These are phyloP conservation scores for Eucalyptus marginata DNA, from an alignment of 345 rosid species.

Conservation along the genomic window DNA sequence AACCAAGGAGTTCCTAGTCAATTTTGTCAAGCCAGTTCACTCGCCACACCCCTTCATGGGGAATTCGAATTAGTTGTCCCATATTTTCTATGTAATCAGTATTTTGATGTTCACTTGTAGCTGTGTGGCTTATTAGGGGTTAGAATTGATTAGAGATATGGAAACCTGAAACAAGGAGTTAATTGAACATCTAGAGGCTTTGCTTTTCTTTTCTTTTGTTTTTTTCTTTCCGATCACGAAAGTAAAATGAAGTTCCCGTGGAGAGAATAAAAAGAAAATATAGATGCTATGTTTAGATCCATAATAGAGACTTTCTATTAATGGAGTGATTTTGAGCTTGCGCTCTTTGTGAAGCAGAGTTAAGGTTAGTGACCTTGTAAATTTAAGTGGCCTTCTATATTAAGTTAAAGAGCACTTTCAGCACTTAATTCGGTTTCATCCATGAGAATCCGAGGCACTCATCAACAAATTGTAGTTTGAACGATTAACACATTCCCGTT, in stretches of 20 bases:
- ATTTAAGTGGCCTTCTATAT: neutral
- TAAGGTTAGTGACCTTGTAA: neutral
- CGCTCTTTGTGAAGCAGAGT: neutral
- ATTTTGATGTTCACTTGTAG: neutral
- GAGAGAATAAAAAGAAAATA: neutral
- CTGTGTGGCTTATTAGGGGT: neutral
- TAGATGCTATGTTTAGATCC: neutral
- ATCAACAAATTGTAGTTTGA: neutral
- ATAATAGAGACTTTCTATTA: neutral
- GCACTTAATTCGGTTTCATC: neutral
- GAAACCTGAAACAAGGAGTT: neutral
- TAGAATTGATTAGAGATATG: neutral
- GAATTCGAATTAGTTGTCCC: fast-evolving
- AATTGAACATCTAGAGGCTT: neutral
- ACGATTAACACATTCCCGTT: neutral
- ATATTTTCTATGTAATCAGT: neutral
- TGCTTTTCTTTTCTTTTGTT: too few species aligned
- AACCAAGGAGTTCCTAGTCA: neutral
- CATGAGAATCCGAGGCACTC: neutral
- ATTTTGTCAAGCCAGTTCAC: neutral
- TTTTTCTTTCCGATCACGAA: neutral
- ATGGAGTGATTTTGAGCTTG: neutral
- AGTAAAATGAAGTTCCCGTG: neutral
- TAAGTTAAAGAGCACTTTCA: neutral
- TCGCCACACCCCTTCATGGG: fast-evolving